Base-by-base conservation (phyloP, 176 grass and related monocot genomes). In the Coix lacrymajobi region DNA sequence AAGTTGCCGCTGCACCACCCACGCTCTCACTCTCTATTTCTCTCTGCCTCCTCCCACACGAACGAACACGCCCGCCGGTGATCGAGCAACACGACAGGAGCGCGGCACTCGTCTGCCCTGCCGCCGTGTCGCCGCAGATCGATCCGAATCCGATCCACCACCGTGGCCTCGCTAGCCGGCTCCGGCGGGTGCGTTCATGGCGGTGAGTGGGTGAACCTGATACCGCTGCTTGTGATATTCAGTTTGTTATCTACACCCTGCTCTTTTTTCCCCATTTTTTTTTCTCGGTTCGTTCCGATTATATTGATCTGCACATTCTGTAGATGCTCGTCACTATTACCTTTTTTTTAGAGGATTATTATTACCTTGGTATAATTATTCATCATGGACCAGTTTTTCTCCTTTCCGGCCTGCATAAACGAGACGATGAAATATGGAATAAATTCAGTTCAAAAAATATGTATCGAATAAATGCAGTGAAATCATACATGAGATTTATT, bases 1-100 rank as follows among this genome's bases (percentile, higher is more conserved):
- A 71, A 60, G 25, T 61, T 81, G 25, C 79, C 66, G 79, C 79
- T 81, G 79, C 51, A 44, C 66, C 79, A 71, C 26, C 8, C 49
- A 12, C 29, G 0, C 7, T 34, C 24, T 7, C 22, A 45, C 16
- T 20, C 25, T 33, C 48, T 69, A 61, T 58, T 28, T 39, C 78
- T 29, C 31, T 38, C 30, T 69, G 20, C 61, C 16, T 51, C 26
- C 8, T 1, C 8, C 6, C 8, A 40, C 37, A 5, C 37, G 0
- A 16, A 8, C 30, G 31, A 70, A 26, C 67, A 70, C n/a, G n/a
- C 66, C 63, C n/a, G n/a, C 66, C 63, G 36, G 66, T 32, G 64
- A n/a, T n/a, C n/a, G n/a, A 67, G 31, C 6, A 38, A 0, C 49
- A 2, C 4, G 46, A 17, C 43, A 5, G 1, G 5, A 20, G 24